Conservation (phyloP, 805 yeast species). For the Yarrowia sp. region DNA sequence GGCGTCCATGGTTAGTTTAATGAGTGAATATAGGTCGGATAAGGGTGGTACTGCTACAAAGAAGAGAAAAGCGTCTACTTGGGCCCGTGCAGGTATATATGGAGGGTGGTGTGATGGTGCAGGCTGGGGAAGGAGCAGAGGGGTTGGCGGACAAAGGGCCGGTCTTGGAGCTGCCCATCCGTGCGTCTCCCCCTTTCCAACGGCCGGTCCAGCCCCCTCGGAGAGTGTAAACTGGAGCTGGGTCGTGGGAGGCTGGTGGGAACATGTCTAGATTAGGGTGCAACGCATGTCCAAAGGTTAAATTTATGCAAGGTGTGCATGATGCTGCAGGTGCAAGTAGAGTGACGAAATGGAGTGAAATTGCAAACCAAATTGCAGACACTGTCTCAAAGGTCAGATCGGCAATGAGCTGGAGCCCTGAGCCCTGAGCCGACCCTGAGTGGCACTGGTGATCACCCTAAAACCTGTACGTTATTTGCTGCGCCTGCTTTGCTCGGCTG, state of each 20-base stretch:
- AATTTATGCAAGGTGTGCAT: background rate
- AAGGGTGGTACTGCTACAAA: slow-evolving; percentile 13
- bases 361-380: too few relatives aligned
- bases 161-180: background rate
- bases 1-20: slow-evolving; percentile 8
- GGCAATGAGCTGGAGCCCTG: too few relatives aligned
- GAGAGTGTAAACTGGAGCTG: background rate
- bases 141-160: background rate
- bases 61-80: background rate
- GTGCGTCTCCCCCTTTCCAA: too few relatives aligned
- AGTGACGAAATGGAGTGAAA: too few relatives aligned
- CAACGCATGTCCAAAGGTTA: slow-evolving; percentile 1
- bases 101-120: too few relatives aligned
- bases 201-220: background rate
- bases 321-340: too few relatives aligned
- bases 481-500: too few relatives aligned
- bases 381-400: too few relatives aligned
- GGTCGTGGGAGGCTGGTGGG: slow-evolving; percentile 11
- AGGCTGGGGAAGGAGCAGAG: slow-evolving; percentile 8
- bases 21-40: slow-evolving; percentile 32
- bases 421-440: too few relatives aligned
- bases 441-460: too few relatives aligned
- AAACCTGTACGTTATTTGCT: too few relatives aligned
- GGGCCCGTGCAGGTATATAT: slow-evolving; percentile 5
- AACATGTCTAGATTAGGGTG: slow-evolving; percentile 16